Evolutionary conservation across 1,284 basidiomycete species (phyloP).

Genomic region (Puccinia triticina): DNA sequence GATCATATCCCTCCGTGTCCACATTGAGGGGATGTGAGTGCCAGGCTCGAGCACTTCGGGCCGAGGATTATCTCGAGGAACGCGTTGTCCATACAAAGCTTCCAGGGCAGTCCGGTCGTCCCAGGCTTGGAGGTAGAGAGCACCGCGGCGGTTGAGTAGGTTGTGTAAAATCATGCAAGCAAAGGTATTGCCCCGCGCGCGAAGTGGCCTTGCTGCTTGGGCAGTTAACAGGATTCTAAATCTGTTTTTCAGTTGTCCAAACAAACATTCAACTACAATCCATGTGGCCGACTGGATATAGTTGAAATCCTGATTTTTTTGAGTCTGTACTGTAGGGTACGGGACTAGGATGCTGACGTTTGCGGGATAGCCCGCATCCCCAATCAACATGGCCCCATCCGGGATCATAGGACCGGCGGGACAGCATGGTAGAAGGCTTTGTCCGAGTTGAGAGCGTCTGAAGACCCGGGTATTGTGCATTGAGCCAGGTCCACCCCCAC

Average conservation of each 20-base stretch:
- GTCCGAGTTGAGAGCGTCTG: neutral
- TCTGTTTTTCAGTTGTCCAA: neutral
- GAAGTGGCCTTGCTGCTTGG: neutral
- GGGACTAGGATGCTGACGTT: neutral
- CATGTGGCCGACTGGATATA: neutral
- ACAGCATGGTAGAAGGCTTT: neutral
- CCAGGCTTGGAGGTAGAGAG: too few species aligned
- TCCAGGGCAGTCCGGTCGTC: neutral
- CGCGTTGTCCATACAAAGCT: too few species aligned
- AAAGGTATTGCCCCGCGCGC: neutral
- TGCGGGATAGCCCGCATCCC: too few species aligned
- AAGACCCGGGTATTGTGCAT: neutral
- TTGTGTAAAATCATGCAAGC: too few species aligned
- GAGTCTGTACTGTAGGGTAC: neutral
- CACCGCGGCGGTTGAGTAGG: too few species aligned
- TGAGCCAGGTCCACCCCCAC: too few species aligned
- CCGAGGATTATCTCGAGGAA: neutral
- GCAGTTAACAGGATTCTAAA: neutral
- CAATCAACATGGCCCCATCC: neutral
- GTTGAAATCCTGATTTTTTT: neutral
- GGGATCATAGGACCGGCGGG: neutral
- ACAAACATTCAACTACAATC: neutral
- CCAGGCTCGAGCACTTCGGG: too few species aligned
- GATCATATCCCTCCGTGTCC: too few species aligned
- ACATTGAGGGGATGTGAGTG: too few species aligned